Base-by-base conservation (phyloP, 1,139 yeast genomes). In the Protomyces lactucae-debilis region DNA sequence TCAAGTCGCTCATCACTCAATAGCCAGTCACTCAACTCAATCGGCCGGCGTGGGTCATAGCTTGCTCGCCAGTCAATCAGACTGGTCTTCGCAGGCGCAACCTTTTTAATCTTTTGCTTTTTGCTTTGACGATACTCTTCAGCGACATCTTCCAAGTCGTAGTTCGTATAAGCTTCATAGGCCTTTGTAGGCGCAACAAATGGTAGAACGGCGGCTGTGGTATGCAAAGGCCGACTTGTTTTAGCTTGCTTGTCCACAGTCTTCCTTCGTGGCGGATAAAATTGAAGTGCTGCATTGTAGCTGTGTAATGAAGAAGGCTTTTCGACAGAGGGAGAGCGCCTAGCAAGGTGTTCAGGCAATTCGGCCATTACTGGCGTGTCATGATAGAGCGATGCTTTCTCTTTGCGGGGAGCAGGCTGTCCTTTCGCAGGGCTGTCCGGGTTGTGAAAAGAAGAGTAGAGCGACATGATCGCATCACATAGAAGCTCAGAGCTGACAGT, bases 391-490 rank as follows among this genome's bases (percentile, higher is more conserved):
- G 52, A 45, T 6, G 52, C 51, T 25, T 51, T 51, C n/a, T 55
- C 61, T 8, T 45, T 39, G 12, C 35, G 52, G 8, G n/a, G 12
- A n/a, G 52, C 35, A 35, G 54, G 18, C 12, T 37, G n/a, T 16
- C 51, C 36, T 6, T 25, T 23, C 5, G 23, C 18, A n/a, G 37
- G 14, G 9, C 57, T 25, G 3, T 52, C 8, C 18, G 52, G 40
- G 2, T 40, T 52, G 32, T 28, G 9, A 28, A 28, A 1, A 32
- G 63, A n/a, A 16, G 57, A 25, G 18, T 59, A 52, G 18, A 59
- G 55, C 74, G 52, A 72, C 68, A 57, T 63, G 10, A 2, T 43
- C 1, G 48, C 32, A 1, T 28, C 32, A 4, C 32, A 28, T 28
- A 28, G 5, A 28, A 28, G 32, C 32, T 28, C 32, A 28, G 32